phyloP scores from a whole-genome alignment of 768 basidiomycete species.

The Megacollybia marginata region DNA sequence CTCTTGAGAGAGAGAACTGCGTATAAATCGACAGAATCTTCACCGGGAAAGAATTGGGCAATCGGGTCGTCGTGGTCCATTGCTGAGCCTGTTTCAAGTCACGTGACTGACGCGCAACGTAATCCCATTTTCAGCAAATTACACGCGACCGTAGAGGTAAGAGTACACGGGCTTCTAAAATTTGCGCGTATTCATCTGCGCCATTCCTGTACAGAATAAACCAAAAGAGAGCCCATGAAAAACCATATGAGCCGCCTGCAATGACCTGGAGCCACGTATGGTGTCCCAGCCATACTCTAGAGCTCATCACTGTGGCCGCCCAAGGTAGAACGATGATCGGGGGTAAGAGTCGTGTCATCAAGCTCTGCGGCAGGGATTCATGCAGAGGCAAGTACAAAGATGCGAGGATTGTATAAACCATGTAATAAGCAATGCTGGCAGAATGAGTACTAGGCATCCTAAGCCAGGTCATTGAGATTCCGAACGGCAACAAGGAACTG shows the following conservation, averaged over 20 bases:
- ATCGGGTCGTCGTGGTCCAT: constrained; percentile 76
- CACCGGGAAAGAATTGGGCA: constrained; percentile 67
- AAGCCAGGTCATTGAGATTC: background rate
- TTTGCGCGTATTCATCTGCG: too few relatives aligned
- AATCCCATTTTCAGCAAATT: too few relatives aligned
- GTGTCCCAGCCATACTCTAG: constrained; percentile 70
- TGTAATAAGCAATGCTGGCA: constrained; percentile 58
- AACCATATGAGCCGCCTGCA: constrained; percentile 51
- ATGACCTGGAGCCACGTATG: constrained; percentile 67
- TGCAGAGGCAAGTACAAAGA: constrained; percentile 54
- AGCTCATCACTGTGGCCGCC: constrained; percentile 47
- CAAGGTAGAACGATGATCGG: constrained; percentile 46
- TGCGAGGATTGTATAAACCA: constrained; percentile 52
- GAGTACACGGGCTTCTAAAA: too few relatives aligned
- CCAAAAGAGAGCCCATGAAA: constrained; percentile 45
- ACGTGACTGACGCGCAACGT: constrained; percentile 9
- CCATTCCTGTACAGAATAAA: constrained; percentile 50
- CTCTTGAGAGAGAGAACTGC: constrained; percentile 52
- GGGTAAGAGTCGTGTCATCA: constrained; percentile 32
- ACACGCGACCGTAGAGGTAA: too few relatives aligned
- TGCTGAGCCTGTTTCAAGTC: constrained; percentile 10
- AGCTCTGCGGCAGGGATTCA: constrained; percentile 34
- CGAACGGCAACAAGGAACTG: background rate
- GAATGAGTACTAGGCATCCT: constrained; percentile 87
- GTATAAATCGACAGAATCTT: constrained; percentile 73